Conservation (phyloP, 2,329 filamentous ascomycete genomes). For the Tolypocladium album region DNA sequence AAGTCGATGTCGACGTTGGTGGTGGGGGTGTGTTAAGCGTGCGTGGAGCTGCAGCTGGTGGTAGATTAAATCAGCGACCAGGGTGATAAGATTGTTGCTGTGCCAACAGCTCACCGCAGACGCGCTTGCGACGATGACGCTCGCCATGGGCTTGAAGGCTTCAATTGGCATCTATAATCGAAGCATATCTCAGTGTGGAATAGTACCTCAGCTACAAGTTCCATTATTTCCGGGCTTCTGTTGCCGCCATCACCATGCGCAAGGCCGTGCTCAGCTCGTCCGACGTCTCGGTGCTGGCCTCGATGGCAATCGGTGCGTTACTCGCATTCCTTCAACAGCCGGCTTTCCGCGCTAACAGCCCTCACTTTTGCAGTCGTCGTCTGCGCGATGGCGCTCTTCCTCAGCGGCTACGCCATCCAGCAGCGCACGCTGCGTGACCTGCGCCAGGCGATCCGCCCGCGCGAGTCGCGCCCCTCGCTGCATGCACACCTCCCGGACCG, state of each 20-base stretch:
- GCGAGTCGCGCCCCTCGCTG: conserved; percentile 32
- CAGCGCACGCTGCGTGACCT: conserved; percentile 74
- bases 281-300: conserved; percentile 59
- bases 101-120: conserved; percentile 14
- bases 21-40: background rate
- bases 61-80: conserved; percentile 5
- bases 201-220: background rate
- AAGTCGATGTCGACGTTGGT: background rate
- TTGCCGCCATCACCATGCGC: conserved; percentile 12
- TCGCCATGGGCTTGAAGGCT: background rate
- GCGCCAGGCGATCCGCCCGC: conserved; percentile 55
- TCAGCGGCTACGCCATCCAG: conserved; percentile 79
- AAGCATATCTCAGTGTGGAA: background rate
- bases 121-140: background rate
- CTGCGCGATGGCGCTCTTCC: conserved; percentile 74
- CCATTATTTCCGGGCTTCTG: too few species aligned
- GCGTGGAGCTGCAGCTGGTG: conserved; percentile 8
- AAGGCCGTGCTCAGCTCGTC: conserved; percentile 54
- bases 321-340: conserved; percentile 8
- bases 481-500: conserved; percentile 40
- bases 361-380: conserved; percentile 44
- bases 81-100: conserved; percentile 33
- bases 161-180: background rate
- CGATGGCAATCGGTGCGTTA: conserved; percentile 48
- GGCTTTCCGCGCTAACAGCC: conserved; percentile 5